Base-by-base conservation (phyloP, 495 filamentous ascomycete species). In the Xylaria scruposa region DNA sequence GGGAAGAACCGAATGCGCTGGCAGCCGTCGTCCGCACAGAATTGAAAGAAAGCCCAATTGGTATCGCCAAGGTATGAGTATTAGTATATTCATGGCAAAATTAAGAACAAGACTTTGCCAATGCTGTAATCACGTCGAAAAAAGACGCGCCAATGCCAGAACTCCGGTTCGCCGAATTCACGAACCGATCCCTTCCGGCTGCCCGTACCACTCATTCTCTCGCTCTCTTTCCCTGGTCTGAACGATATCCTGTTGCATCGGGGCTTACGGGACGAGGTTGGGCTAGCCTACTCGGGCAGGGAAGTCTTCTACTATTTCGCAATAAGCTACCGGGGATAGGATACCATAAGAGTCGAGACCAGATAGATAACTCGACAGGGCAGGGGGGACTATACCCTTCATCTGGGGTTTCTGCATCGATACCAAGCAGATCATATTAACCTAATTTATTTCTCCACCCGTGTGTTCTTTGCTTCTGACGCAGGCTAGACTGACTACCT, bases 131-230 rank as follows among this genome's bases (percentile, higher is more conserved):
- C 15, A 56, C 53, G 53, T 56, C 26, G 13, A 31, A 56, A 26
- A 26, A 56, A 44, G 42, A 49, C 19, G 62, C 24, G 62, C 40
- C 42, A 47, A 65, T 49, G 63, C 31, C 15, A 44, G 49, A 56
- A 51, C 36, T 67, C 65, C 65, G 65, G 47, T 67, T 54, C 65
- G 65, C 65, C 65, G 65, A 54, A 56, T 47, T 24, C 8, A 49
- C 64, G 24, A 10, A 13, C 61, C 31, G 33, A 19, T 31, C 33
- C 21, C 49, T 67, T 67, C 65, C 65, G 65, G 49, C 65, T 17
- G 47, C 65, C 65, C 65, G 65, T 31, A 44, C 60, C n/a, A 33
- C 9, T 38, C 9, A 29, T 19, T 40, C 36, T 24, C 8, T 51
- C n/a, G 13, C 49, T 53, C n/a, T 10, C 47, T 2, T 6, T 51